Evolutionary conservation across 208 protist species (phyloP).

Genomic region (Angomonas deanei): DNA sequence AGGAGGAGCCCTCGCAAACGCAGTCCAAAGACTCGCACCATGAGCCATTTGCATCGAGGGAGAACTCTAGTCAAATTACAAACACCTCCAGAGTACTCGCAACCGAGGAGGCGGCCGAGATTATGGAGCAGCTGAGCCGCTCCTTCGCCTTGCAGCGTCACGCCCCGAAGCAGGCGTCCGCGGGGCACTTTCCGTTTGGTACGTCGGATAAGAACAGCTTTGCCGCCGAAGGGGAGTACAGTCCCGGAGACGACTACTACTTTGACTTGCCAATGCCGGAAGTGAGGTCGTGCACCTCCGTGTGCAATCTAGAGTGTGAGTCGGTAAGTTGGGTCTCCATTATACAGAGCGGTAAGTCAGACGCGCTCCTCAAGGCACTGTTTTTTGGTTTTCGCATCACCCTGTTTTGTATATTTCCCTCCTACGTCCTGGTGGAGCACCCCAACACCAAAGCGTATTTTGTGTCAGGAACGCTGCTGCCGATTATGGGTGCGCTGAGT

Average conservation of each 20-base stretch:
- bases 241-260: neutral
- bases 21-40: neutral
- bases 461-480: neutral
- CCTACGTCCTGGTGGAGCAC: neutral
- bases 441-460: conserved; percentile 4
- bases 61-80: too few relatives aligned
- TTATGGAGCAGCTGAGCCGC: neutral
- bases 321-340: neutral
- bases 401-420: neutral
- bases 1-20: too few relatives aligned
- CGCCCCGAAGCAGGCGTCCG: neutral
- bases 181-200: too few relatives aligned
- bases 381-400: neutral
- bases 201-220: too few relatives aligned
- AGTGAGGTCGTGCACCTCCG: neutral
- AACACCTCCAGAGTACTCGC: too few relatives aligned
- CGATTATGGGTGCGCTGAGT: neutral
- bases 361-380: neutral
- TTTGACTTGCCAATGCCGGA: neutral
- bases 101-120: neutral
- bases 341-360: neutral
- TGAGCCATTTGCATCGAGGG: neutral
- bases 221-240: too few relatives aligned
- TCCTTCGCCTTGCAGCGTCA: neutral
- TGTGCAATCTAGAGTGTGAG: neutral